phyloP scores from a whole-genome alignment of 352 stramenopile genomes.

The Phytopythium litorale region DNA sequence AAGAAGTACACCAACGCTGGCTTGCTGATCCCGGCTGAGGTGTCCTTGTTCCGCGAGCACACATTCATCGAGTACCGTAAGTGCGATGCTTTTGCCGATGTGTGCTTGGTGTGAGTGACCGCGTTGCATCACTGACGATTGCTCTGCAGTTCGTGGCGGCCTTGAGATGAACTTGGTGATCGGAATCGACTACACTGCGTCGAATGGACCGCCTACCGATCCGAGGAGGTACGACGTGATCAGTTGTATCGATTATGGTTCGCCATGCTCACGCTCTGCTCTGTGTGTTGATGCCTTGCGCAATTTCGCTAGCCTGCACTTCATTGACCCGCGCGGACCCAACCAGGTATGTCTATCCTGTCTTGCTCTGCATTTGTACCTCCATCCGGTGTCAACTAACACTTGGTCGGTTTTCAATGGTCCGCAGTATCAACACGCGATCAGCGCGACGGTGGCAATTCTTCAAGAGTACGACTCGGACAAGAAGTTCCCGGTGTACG shows the following conservation, averaged over 20 bases:
- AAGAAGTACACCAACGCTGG: conserved; percentile 73
- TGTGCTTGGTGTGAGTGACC: background rate
- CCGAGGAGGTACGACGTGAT: conserved; percentile 24
- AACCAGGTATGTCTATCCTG: conserved; percentile 31
- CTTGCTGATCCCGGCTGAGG: conserved; percentile 33
- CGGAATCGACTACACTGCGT: conserved; percentile 75
- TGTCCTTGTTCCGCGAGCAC: conserved; percentile 38
- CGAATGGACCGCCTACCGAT: conserved; percentile 49
- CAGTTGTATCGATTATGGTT: background rate
- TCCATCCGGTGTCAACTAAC: background rate
- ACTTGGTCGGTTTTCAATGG: background rate
- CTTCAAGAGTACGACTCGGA: conserved; percentile 71
- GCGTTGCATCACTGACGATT: background rate
- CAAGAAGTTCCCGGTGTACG: conserved; percentile 71
- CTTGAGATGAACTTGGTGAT: conserved; percentile 87
- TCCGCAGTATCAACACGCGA: conserved; percentile 67
- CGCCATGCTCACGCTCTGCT: background rate
- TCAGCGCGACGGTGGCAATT: conserved; percentile 56
- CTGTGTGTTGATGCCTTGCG: background rate
- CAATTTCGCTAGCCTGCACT: conserved; percentile 46
- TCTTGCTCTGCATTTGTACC: background rate
- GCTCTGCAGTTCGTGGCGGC: conserved; percentile 50
- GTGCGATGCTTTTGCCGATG: conserved; percentile 10
- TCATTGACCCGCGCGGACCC: conserved; percentile 51
- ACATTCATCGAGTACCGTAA: conserved; percentile 60